Base-by-base conservation (phyloP, 2,329 filamentous ascomycete species). In the Camillea tinctor region DNA sequence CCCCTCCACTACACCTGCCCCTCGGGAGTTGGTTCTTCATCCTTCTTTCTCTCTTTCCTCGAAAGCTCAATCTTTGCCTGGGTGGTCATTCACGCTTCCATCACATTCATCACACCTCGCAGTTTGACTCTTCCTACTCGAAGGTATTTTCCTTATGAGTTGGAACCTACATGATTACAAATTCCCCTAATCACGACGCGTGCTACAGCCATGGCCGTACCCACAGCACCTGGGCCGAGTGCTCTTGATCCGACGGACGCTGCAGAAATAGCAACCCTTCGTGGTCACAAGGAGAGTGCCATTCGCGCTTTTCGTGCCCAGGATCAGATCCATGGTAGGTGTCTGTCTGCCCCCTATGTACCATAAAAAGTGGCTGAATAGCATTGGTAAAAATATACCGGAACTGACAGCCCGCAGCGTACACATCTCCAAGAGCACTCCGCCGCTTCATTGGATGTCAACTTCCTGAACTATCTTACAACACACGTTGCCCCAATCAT, bases 401-500 rank as follows among this genome's bases (percentile, higher is more conserved):
- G 9, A 17, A 22, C 57, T 63, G 58, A 64, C 53, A n/a, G 9
- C 17, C 8, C 26, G 20, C 57, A 70, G 72, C 64, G 7, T 69
- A 71, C 26, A 69, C 71, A n/a, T 68, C 71, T n/a, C 69, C 72
- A 13, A 62, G 65, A 17, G 59, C 71, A 7, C 63, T 73, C 20
- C 64, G 64, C 1, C 64, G 66, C 11, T 68, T 74, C 44, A 63
- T 72, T 1, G 59, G 59, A 48, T 65, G 60, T 1, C 52, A 65
- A 13, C 50, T 72, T 11, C 52, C 64, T 1, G 68, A 69, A 23
- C 60, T 71, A 26, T 53, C 50, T 6, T 54, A 62, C 20, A 50
- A 55, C 23, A 56, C 24, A 15, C 49, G 55, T 15, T 70, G 69
- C 30, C 17, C 52, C 13, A 68, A 63, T 23, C 72, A 74, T 62